Evolutionary conservation across 176 grass and related monocot genomes (phyloP).

Genomic region (Cenchrus purpureus): DNA sequence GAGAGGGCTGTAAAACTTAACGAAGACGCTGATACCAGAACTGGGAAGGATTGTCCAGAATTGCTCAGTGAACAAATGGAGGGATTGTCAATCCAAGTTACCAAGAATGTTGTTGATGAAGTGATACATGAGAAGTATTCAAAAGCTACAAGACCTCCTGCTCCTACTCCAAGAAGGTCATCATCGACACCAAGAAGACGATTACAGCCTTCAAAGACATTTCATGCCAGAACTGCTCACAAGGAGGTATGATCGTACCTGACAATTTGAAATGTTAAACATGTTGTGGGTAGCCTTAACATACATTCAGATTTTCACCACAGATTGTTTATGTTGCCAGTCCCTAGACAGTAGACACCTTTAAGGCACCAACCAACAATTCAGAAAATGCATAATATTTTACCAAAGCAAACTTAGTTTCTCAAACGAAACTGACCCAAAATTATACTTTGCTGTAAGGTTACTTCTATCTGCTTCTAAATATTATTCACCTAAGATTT

Average conservation of each 20-base stretch:
- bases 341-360: constrained; percentile 12
- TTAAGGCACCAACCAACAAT: background rate
- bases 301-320: constrained; percentile 20
- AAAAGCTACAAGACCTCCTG: constrained; percentile 49
- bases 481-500: background rate
- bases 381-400: background rate
- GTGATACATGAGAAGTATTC: constrained; percentile 47
- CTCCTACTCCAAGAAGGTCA: constrained; percentile 54
- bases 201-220: constrained; percentile 67
- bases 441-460: background rate
- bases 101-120: constrained; percentile 53
- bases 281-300: constrained; percentile 1
- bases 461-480: background rate
- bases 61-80: constrained; percentile 41
- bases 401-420: background rate
- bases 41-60: constrained; percentile 57
- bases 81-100: constrained; percentile 52
- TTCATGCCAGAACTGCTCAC: constrained; percentile 62
- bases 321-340: constrained; percentile 4
- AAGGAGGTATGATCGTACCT: constrained; percentile 55
- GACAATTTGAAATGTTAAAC: constrained; percentile 1
- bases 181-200: constrained; percentile 63
- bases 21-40: constrained; percentile 36
- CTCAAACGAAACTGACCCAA: background rate
- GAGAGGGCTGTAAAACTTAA: constrained; percentile 58